Conservation (phyloP, 352 stramenopile genomes). For the Pythium plurisporium region DNA sequence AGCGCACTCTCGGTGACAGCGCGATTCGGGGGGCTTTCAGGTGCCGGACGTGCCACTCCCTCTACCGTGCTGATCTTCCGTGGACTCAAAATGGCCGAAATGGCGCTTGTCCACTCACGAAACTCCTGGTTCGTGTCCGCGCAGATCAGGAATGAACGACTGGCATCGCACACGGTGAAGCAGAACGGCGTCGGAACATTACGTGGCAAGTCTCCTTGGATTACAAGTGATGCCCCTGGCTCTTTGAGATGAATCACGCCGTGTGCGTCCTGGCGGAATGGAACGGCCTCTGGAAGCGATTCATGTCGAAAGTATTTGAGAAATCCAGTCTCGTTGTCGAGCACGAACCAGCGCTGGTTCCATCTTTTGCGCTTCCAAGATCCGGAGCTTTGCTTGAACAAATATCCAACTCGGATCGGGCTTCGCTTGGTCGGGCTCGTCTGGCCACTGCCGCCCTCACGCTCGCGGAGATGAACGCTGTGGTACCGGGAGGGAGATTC, state of each 20-base stretch:
- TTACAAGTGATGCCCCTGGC: slow-evolving; percentile 49
- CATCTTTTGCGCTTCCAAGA: slow-evolving; percentile 78
- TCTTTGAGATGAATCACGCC: slow-evolving; percentile 46
- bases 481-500: not conserved
- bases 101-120: slow-evolving; percentile 66
- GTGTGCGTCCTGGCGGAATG: slow-evolving; percentile 55
- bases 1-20: slow-evolving; percentile 9
- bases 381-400: slow-evolving; percentile 75
- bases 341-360: slow-evolving; percentile 81
- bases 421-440: not conserved
- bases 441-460: not conserved
- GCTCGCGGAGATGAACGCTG: not conserved
- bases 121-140: slow-evolving; percentile 70
- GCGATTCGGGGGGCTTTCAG: not conserved
- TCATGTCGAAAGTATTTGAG: slow-evolving; percentile 75
- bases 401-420: slow-evolving; percentile 45
- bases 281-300: slow-evolving; percentile 45
- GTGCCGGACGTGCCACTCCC: not conserved
- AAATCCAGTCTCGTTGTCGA: slow-evolving; percentile 55
- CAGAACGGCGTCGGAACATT: slow-evolving; percentile 78
- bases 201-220: slow-evolving; percentile 61
- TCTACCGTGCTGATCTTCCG: slow-evolving; percentile 6
- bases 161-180: slow-evolving; percentile 52
- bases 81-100: slow-evolving; percentile 63
- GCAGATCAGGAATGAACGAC: slow-evolving; percentile 48